These are phyloP conservation scores for Eimeria tenella DNA, from an alignment of 169 alveolate species.

Conservation along the genomic window DNA sequence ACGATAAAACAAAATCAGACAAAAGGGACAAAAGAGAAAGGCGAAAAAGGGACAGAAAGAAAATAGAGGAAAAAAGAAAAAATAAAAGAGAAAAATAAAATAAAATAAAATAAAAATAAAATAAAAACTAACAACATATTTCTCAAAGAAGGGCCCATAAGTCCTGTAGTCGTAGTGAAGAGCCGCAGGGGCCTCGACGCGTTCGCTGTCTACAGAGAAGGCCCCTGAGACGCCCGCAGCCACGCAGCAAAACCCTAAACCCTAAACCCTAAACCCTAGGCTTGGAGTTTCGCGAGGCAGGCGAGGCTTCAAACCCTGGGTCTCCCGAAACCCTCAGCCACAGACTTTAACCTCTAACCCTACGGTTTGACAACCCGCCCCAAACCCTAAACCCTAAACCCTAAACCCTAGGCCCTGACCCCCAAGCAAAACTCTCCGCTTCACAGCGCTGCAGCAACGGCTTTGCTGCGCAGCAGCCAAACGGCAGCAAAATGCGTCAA, in stretches of 20 bases:
- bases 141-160: conserved; percentile 3
- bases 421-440: too few relatives aligned
- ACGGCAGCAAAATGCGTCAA: background rate
- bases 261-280: too few relatives aligned
- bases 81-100: background rate
- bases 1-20: background rate
- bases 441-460: too few relatives aligned
- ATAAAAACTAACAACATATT: background rate
- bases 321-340: too few relatives aligned
- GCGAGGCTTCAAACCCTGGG: too few relatives aligned
- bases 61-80: background rate
- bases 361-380: too few relatives aligned
- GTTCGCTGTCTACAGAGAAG: background rate
- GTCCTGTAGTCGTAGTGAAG: background rate
- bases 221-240: conserved; percentile 13
- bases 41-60: background rate
- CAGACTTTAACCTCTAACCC: too few relatives aligned
- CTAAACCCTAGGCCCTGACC: too few relatives aligned
- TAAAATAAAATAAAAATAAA: background rate
- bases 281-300: too few relatives aligned
- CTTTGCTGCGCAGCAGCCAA: too few relatives aligned
- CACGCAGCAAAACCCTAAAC: background rate
- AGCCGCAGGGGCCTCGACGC: conserved; percentile 24
- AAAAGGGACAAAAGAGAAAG: background rate
- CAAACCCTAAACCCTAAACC: too few relatives aligned